These are phyloP conservation scores for Macrocystidia cucumis DNA, from an alignment of 1,284 basidiomycete species.

Conservation along the genomic window DNA sequence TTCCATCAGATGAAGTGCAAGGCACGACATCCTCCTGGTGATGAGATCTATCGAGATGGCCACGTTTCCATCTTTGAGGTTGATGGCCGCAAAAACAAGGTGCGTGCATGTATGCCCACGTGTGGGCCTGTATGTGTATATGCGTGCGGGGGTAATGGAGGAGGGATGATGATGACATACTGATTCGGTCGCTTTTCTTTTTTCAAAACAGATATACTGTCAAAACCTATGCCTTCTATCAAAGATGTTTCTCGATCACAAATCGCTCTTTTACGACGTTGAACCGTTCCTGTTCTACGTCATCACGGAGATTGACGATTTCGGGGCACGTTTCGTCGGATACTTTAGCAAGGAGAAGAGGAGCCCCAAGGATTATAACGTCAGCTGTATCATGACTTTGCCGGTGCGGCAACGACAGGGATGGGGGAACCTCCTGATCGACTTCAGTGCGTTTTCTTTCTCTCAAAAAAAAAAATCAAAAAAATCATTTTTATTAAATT, in stretches of 20 bases:
- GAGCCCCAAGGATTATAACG: conserved; percentile 92
- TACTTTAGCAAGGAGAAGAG: conserved; percentile 99
- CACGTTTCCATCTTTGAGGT: conserved; percentile 93
- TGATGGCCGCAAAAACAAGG: conserved; percentile 96
- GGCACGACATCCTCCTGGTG: conserved; percentile 90
- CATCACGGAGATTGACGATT: conserved; percentile 87
- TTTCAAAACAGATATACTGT: conserved; percentile 77
- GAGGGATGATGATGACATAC: too few species aligned
- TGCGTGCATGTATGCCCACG: too few species aligned
- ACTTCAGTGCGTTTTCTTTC: conserved; percentile 73
- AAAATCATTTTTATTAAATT: too few species aligned
- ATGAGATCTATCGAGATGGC: conserved; percentile 96
- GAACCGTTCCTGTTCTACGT: conserved; percentile 99
- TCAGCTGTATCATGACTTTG: conserved; percentile 99
- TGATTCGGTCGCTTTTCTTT: conserved; percentile 3
- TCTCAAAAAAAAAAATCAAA: conserved; percentile 3
- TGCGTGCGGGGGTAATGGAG: too few species aligned
- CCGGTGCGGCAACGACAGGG: conserved; percentile 92
- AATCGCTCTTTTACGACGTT: conserved; percentile 99
- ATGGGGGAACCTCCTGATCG: conserved; percentile 93
- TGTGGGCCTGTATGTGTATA: too few species aligned
- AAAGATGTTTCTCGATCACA: conserved; percentile 99
- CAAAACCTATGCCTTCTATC: conserved; percentile 98
- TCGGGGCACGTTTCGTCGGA: conserved; percentile 91
- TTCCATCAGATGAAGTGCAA: conserved; percentile 91